Base-by-base conservation (phyloP, 345 rosid genomes). In the Dipteronia dyeriana region DNA sequence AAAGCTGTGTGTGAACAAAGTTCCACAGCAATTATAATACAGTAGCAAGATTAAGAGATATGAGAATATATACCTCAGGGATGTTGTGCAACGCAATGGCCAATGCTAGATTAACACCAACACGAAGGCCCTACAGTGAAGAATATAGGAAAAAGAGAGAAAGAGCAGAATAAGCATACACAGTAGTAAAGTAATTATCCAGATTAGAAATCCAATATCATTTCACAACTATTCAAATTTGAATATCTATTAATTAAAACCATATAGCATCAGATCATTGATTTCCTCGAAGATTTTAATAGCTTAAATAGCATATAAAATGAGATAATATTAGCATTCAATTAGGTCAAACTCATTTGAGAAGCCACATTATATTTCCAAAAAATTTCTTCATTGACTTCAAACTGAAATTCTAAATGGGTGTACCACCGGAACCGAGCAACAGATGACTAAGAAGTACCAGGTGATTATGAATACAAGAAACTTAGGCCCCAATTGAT, bases 81-180 rank as follows among this genome's bases (percentile, higher is more conserved):
- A 96, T 92, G 90, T 96, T 96, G 81, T 94, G 99, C 89, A 96
- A 86, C 75, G 99, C 98, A 73, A 96, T 96, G 79, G 99, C 98
- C 80, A 96, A 76, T 53, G 99, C 99, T 84, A 94, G 86, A 85
- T 96, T 96, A 75, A 94, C 82, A 80, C 99, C 99, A 75, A 94
- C 99, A 43, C 91, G 96, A 74, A 96, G 88, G 76, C 97, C 99
- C 99, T 96, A 76, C 77, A 81, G 75, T 79, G 34, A 68, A 74
- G 25, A 31, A 70, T 23, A 41, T n/a, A 51, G 79, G 11, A 77
- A 78, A 76, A 17, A 71, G 13, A 59, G 62, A 79, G 59, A 56
- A n/a, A 29, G 49, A 74, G 29, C 20, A 70, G 57, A 25, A 61
- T 9, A 74, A 25, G 54, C 31, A 53, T 54, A 77, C 51, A 17